Evolutionary conservation across 139 green algal species (phyloP).

Genomic region (Tetraselmis striata): DNA sequence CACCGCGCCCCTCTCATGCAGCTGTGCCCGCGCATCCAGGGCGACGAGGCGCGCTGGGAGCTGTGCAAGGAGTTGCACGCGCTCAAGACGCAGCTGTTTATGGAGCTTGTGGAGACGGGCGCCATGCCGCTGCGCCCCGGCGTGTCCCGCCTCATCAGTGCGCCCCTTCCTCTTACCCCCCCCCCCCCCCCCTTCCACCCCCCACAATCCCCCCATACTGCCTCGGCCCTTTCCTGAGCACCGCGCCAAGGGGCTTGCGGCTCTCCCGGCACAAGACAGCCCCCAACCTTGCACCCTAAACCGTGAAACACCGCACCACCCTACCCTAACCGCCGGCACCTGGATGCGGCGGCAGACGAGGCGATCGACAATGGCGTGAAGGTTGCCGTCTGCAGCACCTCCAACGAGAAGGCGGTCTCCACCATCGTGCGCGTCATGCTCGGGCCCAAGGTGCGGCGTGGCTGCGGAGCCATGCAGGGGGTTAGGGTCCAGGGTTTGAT

Average conservation of each 20-base stretch:
- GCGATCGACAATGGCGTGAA: slow-evolving; percentile 69
- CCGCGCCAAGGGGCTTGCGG: neutral
- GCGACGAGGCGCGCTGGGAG: slow-evolving; percentile 43
- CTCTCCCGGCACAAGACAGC: no score
- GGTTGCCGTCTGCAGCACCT: slow-evolving; percentile 97
- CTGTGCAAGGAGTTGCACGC: slow-evolving; percentile 83
- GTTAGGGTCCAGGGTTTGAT: no score
- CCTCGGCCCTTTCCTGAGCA: neutral
- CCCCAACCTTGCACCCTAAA: no score
- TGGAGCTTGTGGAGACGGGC: slow-evolving; percentile 82
- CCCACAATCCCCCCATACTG: no score
- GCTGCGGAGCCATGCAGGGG: no score
- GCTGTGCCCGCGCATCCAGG: slow-evolving; percentile 14
- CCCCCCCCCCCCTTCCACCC: no score
- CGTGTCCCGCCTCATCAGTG: slow-evolving; percentile 74
- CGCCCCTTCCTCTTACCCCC: slow-evolving; percentile 4
- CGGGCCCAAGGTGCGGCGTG: slow-evolving; percentile 26
- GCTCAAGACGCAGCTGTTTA: slow-evolving; percentile 94
- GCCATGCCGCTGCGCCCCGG: slow-evolving; percentile 86
- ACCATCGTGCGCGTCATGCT: slow-evolving; percentile 90
- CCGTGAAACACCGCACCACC: no score
- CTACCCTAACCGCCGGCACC: no score
- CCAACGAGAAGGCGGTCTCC: slow-evolving; percentile 91
- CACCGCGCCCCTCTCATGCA: neutral
- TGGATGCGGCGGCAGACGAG: slow-evolving; percentile 64